Percentiles rank a stretch among this genome's conserved stretches.
Evolutionary conservation across 2,329 filamentous ascomycete species (phyloP).

Genomic region (Coniella lustricola): DNA sequence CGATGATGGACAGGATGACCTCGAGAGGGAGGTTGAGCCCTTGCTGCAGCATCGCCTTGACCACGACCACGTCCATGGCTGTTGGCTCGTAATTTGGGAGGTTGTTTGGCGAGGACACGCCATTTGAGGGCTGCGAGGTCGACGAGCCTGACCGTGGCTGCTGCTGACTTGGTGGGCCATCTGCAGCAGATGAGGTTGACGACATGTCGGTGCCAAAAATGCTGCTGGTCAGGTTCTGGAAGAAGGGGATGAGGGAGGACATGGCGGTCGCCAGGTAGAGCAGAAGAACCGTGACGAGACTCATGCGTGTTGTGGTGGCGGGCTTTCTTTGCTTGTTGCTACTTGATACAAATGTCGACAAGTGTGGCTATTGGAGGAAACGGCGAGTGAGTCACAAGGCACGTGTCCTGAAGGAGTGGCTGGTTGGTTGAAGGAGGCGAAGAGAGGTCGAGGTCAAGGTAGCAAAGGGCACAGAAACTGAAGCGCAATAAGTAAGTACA

Average conservation of each 20-base stretch:
- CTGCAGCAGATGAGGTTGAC: not conserved
- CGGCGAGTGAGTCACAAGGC: too few relatives aligned
- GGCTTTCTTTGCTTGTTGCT: too few relatives aligned
- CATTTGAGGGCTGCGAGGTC: not conserved
- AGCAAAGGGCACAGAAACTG: not conserved
- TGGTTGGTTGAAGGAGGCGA: not conserved
- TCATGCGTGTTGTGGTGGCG: too few relatives aligned
- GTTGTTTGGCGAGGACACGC: not conserved
- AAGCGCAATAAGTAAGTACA: not conserved
- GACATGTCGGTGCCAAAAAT: not conserved
- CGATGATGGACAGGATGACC: slow-evolving; percentile 48
- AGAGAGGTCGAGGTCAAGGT: too few relatives aligned
- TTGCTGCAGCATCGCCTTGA: slow-evolving; percentile 40
- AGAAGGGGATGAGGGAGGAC: slow-evolving; percentile 9
- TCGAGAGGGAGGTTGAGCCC: slow-evolving; percentile 43
- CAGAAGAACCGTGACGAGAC: not conserved
- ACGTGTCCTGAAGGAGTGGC: too few relatives aligned
- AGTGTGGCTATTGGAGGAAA: too few relatives aligned
- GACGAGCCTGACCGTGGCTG: not conserved
- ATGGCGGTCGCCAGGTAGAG: slow-evolving; percentile 5
- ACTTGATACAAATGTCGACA: too few relatives aligned
- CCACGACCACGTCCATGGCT: slow-evolving; percentile 41
- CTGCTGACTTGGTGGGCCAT: not conserved
- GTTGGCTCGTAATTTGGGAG: slow-evolving; percentile 26
- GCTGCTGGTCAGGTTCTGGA: not conserved